These are phyloP conservation scores for Xanthoceras sorbifolium DNA, from an alignment of 345 rosid genomes.

Conservation along the genomic window DNA sequence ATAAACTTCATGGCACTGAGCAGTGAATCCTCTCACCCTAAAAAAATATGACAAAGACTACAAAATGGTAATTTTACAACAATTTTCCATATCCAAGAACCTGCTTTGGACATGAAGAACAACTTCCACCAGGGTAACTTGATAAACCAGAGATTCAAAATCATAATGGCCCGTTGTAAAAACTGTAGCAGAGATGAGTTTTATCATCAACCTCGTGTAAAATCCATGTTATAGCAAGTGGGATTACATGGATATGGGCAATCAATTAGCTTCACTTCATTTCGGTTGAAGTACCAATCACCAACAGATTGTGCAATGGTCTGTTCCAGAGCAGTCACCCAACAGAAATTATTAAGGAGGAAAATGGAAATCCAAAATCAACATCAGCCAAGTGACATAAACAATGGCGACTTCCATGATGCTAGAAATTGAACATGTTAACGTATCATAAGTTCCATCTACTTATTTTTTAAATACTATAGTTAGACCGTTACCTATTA, in stretches of 20 bases:
- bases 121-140: neutral
- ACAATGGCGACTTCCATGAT: neutral
- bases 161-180: neutral
- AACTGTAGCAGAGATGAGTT: neutral
- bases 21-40: neutral
- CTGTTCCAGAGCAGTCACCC: constrained; percentile 38
- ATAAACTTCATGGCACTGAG: neutral
- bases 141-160: neutral
- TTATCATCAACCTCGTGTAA: constrained; percentile 33
- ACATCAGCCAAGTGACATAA: neutral
- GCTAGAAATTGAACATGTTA: neutral
- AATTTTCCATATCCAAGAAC: neutral
- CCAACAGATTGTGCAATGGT: constrained; percentile 84
- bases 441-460: no score
- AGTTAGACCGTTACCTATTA: no score
- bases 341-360: neutral
- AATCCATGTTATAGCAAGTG: constrained; percentile 71
- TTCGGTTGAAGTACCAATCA: constrained; percentile 80
- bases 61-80: neutral
- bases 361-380: neutral
- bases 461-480: no score
- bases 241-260: constrained; percentile 93
- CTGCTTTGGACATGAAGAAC: neutral
- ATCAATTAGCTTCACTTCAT: constrained; percentile 63
- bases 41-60: neutral